Base-by-base conservation (phyloP, 805 yeast genomes). In the Zygoascus biomembranicola region DNA sequence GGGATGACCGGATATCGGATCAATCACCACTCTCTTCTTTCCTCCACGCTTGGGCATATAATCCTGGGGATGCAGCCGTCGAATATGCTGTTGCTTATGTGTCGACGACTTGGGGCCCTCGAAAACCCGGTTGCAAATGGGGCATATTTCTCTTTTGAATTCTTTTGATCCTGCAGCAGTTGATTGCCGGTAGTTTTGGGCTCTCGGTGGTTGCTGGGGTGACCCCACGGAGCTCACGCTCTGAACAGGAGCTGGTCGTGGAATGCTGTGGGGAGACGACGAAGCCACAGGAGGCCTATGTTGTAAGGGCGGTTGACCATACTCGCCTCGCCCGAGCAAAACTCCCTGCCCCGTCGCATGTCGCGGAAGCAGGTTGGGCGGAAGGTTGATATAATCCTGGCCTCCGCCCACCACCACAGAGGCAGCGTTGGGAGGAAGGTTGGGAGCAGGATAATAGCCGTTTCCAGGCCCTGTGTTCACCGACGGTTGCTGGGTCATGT, bases 11-110 rank as follows among this genome's bases (percentile, higher is more conserved):
- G 49, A 18, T 16, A 32, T 31, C 3, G 49, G 49, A 19, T 52
- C 54, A n/a, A 20, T 14, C 35, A 56, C 53, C 19, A 61, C 60
- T 47, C 68, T 61, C 60, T 69, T 70, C 59, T 70, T 72, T 19
- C 78, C 78, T 5, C 78, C 77, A 2, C 76, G 69, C 59, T 74
- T 74, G 41, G 77, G 77, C 41, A 69, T 69, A 57, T 75, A 75
- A 47, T 70, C 70, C 43, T 69, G 71, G 1, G 78, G 79, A 50
- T 75, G 79, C 39, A 74, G 62, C 43, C 77, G 63, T 20, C 76
- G 69, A 50, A 74, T 74, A 54, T 75, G 79, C 65, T 75, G 79
- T 61, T 75, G 78, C 58, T 71, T 73, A 61, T 74, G 78, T 2
- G 78, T 75, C 1, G 75, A 63, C 2, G 77, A 71, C 61, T 71